phyloP scores from a whole-genome alignment of 352 stramenopile species.

The Globisporangium heterothallicum region DNA sequence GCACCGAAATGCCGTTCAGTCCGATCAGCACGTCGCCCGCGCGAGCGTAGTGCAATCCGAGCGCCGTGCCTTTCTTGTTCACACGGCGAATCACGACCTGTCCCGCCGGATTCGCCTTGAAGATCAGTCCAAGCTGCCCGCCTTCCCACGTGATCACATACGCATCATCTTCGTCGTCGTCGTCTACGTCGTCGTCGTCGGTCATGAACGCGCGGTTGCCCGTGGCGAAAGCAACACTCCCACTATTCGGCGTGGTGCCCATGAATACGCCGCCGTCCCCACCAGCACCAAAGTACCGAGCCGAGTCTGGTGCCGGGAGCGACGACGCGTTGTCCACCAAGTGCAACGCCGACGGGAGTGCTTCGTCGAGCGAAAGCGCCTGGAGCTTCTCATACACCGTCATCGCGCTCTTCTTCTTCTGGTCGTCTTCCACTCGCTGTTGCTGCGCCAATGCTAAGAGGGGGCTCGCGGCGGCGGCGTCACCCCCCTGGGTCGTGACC shows the following conservation, averaged over 20 bases:
- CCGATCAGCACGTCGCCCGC: constrained; percentile 73
- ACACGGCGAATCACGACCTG: constrained; percentile 66
- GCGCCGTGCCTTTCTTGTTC: constrained; percentile 62
- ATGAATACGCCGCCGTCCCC: constrained; percentile 4
- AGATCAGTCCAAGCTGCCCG: constrained; percentile 65
- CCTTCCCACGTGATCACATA: constrained; percentile 70
- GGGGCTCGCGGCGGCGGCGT: neutral
- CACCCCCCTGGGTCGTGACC: neutral
- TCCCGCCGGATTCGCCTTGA: constrained; percentile 50
- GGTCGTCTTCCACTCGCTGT: constrained; percentile 13
- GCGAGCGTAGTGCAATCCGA: constrained; percentile 53
- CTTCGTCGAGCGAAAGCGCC: constrained; percentile 35
- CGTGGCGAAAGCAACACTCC: constrained; percentile 2
- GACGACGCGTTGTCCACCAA: constrained; percentile 19
- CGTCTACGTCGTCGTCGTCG: constrained; percentile 35
- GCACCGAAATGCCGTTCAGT: constrained; percentile 54
- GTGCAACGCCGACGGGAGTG: constrained; percentile 2
- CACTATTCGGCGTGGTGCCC: too few relatives aligned
- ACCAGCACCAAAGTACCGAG: constrained; percentile 5
- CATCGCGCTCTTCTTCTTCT: constrained; percentile 10
- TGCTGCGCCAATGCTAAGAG: constrained; percentile 11
- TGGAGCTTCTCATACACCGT: constrained; percentile 53
- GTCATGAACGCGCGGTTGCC: constrained; percentile 9
- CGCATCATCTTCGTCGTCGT: constrained; percentile 59
- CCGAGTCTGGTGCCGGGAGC: constrained; percentile 8